These are phyloP conservation scores for Magnolia kwangsiensis DNA, from an alignment of 164 flowering plant species.

Conservation along the genomic window DNA sequence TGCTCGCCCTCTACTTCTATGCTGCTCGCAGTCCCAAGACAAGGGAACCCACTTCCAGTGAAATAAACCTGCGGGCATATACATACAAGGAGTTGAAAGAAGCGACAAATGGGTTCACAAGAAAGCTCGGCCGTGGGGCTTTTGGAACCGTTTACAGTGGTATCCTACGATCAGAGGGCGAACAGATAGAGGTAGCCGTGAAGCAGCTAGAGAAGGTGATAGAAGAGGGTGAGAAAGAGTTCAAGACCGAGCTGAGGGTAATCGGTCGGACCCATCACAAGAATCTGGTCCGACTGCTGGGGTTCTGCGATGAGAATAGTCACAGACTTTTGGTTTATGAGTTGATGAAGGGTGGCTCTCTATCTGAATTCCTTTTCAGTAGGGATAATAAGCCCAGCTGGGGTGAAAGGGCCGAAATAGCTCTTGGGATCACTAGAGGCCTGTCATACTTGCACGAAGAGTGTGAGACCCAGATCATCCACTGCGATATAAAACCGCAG, in stretches of 20 bases:
- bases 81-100: constrained; percentile 23
- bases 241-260: constrained; percentile 26
- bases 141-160: constrained; percentile 32
- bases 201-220: constrained; percentile 26
- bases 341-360: constrained; percentile 19
- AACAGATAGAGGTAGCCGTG: constrained; percentile 24
- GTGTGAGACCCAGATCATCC: constrained; percentile 24
- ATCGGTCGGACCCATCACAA: constrained; percentile 31
- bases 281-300: constrained; percentile 23
- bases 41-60: background rate
- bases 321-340: constrained; percentile 25
- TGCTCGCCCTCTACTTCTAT: background rate
- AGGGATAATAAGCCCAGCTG: constrained; percentile 19
- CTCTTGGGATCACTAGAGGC: constrained; percentile 21
- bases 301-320: constrained; percentile 16
- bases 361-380: constrained; percentile 19
- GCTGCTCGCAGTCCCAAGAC: background rate
- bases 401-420: constrained; percentile 22
- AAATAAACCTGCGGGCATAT: constrained; percentile 21
- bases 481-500: constrained; percentile 27
- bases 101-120: constrained; percentile 28
- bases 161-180: constrained; percentile 8
- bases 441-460: constrained; percentile 23
- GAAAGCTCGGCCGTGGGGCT: constrained; percentile 23
- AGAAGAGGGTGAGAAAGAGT: constrained; percentile 26